These are phyloP conservation scores for Clarkia xantiana DNA, from an alignment of 345 rosid species.

Conservation along the genomic window DNA sequence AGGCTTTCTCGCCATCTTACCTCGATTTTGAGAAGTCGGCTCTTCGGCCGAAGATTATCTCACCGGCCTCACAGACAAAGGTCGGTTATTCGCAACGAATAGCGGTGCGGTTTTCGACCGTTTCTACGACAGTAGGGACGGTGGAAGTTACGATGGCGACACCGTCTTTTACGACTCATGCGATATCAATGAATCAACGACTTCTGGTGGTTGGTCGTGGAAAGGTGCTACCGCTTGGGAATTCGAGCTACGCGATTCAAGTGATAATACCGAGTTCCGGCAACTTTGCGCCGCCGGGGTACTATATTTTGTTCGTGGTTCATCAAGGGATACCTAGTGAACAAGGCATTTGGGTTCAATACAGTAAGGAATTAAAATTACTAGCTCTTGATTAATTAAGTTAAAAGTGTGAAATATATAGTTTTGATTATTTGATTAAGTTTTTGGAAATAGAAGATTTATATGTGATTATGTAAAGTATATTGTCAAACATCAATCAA, in stretches of 20 bases:
- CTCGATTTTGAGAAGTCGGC: slow-evolving; percentile 16
- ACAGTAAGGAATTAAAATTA: slow-evolving; percentile 7
- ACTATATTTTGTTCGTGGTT: slow-evolving; percentile 55
- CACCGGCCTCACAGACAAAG: slow-evolving; percentile 17
- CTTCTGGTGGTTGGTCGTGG: slow-evolving; percentile 38
- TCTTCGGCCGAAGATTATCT: slow-evolving; percentile 32
- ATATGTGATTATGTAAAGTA: no score
- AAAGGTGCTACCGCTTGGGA: slow-evolving; percentile 11
- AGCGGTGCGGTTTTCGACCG: slow-evolving; percentile 22
- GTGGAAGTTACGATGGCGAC: slow-evolving; percentile 49
- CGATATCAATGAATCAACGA: slow-evolving; percentile 71
- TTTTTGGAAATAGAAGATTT: not conserved
- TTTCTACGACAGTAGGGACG: slow-evolving; percentile 3
- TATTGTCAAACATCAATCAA: no score
- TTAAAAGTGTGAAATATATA: not conserved
- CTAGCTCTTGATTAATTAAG: not conserved
- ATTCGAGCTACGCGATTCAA: slow-evolving; percentile 18
- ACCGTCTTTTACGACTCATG: slow-evolving; percentile 70
- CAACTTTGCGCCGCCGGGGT: slow-evolving; percentile 53
- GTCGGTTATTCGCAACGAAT: slow-evolving; percentile 16
- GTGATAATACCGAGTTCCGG: slow-evolving; percentile 33
- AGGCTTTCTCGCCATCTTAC: slow-evolving; percentile 58
- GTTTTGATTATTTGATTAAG: not conserved
- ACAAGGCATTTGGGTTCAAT: slow-evolving; percentile 61
- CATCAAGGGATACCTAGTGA: slow-evolving; percentile 55